These are phyloP conservation scores for Silene noctiflora DNA, from an alignment of 179 eudicot genomes.

Conservation along the genomic window DNA sequence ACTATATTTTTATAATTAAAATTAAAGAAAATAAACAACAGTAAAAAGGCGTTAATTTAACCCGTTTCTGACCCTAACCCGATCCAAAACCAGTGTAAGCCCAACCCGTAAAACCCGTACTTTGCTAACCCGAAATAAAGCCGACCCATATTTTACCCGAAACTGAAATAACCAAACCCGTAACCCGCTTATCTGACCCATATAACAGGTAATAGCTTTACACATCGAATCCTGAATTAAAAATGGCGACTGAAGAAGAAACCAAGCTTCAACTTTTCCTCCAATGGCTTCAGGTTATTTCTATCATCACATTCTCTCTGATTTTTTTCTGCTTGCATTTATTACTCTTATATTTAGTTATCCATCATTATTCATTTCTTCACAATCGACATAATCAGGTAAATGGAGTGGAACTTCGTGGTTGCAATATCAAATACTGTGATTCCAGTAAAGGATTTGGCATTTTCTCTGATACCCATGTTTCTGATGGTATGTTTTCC, in stretches of 20 bases:
- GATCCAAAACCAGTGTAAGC: too few species aligned
- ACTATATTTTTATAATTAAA: too few species aligned
- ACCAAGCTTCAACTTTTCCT: slow-evolving; percentile 54
- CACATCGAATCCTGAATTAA: not conserved
- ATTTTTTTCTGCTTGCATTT: too few species aligned
- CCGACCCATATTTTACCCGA: too few species aligned
- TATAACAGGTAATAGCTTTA: too few species aligned
- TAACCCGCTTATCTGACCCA: too few species aligned
- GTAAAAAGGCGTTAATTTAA: too few species aligned
- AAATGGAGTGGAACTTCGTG: slow-evolving; percentile 69
- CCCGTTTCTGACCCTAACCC: too few species aligned
- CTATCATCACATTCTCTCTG: not conserved
- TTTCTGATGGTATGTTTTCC: slow-evolving; percentile 56
- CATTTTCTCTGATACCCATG: slow-evolving; percentile 43
- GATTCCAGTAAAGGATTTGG: slow-evolving; percentile 77
- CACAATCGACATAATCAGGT: slow-evolving; percentile 32
- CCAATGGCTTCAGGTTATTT: slow-evolving; percentile 66
- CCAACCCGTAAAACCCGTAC: too few species aligned
- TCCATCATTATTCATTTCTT: not conserved
- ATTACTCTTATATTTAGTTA: not conserved
- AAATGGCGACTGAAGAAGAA: slow-evolving; percentile 55
- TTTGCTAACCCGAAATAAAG: too few species aligned
- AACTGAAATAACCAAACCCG: too few species aligned
- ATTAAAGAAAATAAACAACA: too few species aligned
- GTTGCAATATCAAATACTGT: slow-evolving; percentile 70